Conservation (phyloP, 2,329 filamentous ascomycete genomes). For the Beauveria medogensis region DNA sequence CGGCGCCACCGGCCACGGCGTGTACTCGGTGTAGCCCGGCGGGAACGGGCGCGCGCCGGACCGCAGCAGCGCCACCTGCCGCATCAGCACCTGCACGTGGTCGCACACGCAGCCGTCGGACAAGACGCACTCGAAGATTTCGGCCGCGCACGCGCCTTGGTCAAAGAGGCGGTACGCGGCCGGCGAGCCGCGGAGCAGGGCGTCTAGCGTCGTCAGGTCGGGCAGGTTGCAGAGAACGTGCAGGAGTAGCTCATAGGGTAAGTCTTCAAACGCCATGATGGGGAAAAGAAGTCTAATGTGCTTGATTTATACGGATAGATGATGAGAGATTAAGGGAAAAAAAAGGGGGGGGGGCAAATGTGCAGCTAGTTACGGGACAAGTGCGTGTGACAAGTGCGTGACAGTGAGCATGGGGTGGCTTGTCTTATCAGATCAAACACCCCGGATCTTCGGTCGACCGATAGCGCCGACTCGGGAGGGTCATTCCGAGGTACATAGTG, state of each 20-base stretch:
- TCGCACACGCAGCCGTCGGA: background rate
- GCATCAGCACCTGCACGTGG: slow-evolving; percentile 4
- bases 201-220: background rate
- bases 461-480: slow-evolving; percentile 10
- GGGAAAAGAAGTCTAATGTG: background rate
- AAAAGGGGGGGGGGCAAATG: background rate
- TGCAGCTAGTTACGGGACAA: background rate
- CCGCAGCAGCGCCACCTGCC: background rate
- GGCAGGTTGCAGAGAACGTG: background rate
- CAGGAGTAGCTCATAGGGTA: slow-evolving; percentile 5
- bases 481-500: background rate
- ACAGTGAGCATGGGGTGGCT: background rate
- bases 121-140: background rate
- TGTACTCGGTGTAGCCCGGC: slow-evolving; percentile 6
- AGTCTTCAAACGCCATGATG: slow-evolving; percentile 1
- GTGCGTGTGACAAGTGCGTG: too few species aligned
- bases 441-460: slow-evolving; percentile 1
- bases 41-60: slow-evolving; percentile 2
- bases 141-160: background rate
- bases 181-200: background rate
- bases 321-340: background rate
- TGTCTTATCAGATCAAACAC: slow-evolving; percentile 3
- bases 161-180: slow-evolving; percentile 2
- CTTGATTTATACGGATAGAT: background rate
- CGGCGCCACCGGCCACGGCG: background rate